Evolutionary conservation across 2,329 filamentous ascomycete genomes (phyloP).

Genomic region (Coniosporium tulheliwenetii): DNA sequence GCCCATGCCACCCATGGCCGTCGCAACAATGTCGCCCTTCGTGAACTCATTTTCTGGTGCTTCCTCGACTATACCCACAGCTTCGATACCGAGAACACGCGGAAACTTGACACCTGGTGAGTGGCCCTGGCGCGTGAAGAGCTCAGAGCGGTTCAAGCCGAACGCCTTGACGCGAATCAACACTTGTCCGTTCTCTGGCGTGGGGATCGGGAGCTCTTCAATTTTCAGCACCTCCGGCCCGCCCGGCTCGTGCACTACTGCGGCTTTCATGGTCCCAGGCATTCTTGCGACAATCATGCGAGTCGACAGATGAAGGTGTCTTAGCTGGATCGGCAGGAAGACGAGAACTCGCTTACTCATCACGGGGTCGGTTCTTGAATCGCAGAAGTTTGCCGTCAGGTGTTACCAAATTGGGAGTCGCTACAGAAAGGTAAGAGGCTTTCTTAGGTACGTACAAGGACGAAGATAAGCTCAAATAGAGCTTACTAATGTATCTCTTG

Average conservation of each 20-base stretch:
- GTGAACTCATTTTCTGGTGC: conserved; percentile 20
- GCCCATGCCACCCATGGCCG: conserved; percentile 34
- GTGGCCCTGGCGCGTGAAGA: conserved; percentile 31
- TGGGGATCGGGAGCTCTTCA: conserved; percentile 22
- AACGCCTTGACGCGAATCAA: conserved; percentile 27
- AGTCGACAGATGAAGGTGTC: background rate
- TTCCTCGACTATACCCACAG: conserved; percentile 23
- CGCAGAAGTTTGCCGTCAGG: too few relatives aligned
- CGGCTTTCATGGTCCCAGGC: conserved; percentile 23
- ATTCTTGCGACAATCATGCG: conserved; percentile 6
- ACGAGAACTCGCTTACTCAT: too few relatives aligned
- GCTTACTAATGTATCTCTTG: too few relatives aligned
- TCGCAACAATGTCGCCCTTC: conserved; percentile 26
- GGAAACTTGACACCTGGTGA: conserved; percentile 25
- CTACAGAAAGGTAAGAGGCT: too few relatives aligned
- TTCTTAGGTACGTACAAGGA: too few relatives aligned
- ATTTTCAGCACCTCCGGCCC: conserved; percentile 24
- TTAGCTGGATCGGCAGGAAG: background rate
- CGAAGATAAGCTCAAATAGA: too few relatives aligned
- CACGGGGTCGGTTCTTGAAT: too few relatives aligned
- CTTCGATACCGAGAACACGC: conserved; percentile 32
- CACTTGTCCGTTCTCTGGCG: conserved; percentile 19
- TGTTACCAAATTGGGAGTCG: too few relatives aligned
- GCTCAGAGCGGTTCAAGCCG: conserved; percentile 31
- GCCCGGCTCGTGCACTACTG: conserved; percentile 24